phyloP scores from a whole-genome alignment of 1,284 basidiomycete species.

The Somion occarium region DNA sequence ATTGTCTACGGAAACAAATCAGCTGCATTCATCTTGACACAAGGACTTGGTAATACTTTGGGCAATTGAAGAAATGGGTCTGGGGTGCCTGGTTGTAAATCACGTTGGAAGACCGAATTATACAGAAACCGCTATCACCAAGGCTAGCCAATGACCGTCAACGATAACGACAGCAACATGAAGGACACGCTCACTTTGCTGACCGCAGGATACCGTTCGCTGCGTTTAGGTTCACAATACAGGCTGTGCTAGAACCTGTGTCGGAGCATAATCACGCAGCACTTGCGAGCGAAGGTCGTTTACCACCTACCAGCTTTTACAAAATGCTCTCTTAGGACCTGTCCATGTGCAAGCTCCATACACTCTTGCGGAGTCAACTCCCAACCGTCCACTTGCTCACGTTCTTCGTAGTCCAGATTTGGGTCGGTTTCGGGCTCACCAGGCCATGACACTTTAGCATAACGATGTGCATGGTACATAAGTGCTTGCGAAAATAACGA shows the following conservation, averaged over 20 bases:
- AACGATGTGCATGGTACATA: conserved; percentile 70
- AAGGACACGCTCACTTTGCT: conserved; percentile 63
- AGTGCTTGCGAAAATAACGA: conserved; percentile 67
- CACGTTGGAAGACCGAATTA: conserved; percentile 68
- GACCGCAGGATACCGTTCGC: conserved; percentile 71
- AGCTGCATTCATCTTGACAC: not conserved
- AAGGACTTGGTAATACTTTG: conserved; percentile 41
- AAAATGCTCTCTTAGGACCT: conserved; percentile 62
- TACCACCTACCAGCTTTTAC: conserved; percentile 65
- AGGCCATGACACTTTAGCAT: conserved; percentile 67
- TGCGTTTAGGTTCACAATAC: conserved; percentile 73
- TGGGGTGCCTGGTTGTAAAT: conserved; percentile 62
- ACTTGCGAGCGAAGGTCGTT: not conserved
- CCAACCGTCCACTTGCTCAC: conserved; percentile 56
- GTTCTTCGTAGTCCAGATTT: conserved; percentile 40
- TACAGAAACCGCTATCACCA: conserved; percentile 82
- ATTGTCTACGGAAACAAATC: conserved; percentile 42
- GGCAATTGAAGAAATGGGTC: conserved; percentile 83
- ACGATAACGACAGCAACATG: not conserved
- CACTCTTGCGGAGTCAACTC: conserved; percentile 69
- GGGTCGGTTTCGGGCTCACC: conserved; percentile 61
- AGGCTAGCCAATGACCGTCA: conserved; percentile 42
- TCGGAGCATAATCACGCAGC: not conserved
- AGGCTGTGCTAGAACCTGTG: conserved; percentile 84
- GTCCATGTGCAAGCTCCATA: conserved; percentile 68